phyloP scores from a whole-genome alignment of 2,329 filamentous ascomycete genomes.

The Fusarium algeriense region DNA sequence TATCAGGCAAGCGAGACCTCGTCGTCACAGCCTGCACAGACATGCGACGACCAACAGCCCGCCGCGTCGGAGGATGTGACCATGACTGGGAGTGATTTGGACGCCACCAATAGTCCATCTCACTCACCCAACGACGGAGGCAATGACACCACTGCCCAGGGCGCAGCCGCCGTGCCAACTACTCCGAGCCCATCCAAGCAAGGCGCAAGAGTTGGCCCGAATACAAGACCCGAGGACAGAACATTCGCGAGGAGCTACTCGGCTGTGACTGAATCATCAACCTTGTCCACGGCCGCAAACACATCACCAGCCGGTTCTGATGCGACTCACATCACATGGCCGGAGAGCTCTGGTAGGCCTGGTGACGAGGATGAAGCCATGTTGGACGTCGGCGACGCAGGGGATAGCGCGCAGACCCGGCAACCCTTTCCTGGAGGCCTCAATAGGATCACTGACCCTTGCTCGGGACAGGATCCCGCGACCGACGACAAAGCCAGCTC shows the following conservation, averaged over 20 bases:
- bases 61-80: not conserved
- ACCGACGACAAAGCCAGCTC: not conserved
- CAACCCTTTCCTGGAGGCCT: too few relatives aligned
- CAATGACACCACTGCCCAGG: not conserved
- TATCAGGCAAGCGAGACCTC: not conserved
- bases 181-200: not conserved
- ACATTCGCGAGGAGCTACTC: not conserved
- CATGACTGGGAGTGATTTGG: not conserved
- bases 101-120: not conserved
- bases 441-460: not conserved
- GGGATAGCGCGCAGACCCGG: too few relatives aligned
- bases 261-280: not conserved
- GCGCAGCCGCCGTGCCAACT: not conserved
- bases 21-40: not conserved
- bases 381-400: not conserved
- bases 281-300: not conserved
- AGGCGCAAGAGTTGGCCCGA: not conserved
- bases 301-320: constrained; percentile 2
- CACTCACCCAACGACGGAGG: not conserved
- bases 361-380: not conserved
- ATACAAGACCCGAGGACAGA: not conserved
- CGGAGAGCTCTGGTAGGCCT: not conserved
- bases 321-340: constrained; percentile 5
- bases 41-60: not conserved
- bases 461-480: not conserved